Base-by-base conservation (phyloP, 2,329 filamentous ascomycete species). In the Cyphellophora europaea region DNA sequence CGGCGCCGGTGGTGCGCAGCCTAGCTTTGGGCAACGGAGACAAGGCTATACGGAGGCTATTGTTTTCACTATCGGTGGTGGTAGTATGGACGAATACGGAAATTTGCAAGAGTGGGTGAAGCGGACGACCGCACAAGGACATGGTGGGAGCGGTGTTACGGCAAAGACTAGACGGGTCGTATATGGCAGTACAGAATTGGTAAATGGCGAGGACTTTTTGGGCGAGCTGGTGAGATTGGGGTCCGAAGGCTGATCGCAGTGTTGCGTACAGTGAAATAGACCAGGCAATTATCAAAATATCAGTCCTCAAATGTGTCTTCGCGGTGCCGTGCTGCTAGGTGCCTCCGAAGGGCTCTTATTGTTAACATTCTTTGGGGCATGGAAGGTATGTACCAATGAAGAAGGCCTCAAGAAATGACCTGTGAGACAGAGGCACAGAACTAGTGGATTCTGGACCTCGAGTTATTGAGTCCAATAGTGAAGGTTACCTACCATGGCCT, bases 1-100 rank as follows among this genome's bases (percentile, higher is more conserved):
- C 52, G 29, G 56, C 61, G 57, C 55, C 13, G 58, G 58, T 17
- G 52, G 56, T 3, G 49, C 64, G 15, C 74, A 72, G 1, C 88
- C 87, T 5, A 93, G 77, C 36, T 96, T 96, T 58, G 91, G 89
- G 2, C 89, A 96, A 60, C 67, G 87, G 41, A 69, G 89, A 36
- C 88, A 94, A 53, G 87, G 85, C 0, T 95, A 89, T 59, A 83
- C 77, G 32, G 88, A 94, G 52, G 84, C 86, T 1, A 80, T 94
- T 36, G 85, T 94, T n/a, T 94, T 95, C 54, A 89, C 85, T 0
- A 86, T 93, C 3, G 91, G 91, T 3, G 91, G 93, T 30, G 91
- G 91, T 27, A 95, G 87, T 55, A 96, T 98, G 84, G 91, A 98
- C 50, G 91, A 98, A 58, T 98, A 96, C 56, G 89, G 88, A 13